Base-by-base conservation (phyloP, 2,329 filamentous ascomycete genomes). In the Leptosphaerulina australis region DNA sequence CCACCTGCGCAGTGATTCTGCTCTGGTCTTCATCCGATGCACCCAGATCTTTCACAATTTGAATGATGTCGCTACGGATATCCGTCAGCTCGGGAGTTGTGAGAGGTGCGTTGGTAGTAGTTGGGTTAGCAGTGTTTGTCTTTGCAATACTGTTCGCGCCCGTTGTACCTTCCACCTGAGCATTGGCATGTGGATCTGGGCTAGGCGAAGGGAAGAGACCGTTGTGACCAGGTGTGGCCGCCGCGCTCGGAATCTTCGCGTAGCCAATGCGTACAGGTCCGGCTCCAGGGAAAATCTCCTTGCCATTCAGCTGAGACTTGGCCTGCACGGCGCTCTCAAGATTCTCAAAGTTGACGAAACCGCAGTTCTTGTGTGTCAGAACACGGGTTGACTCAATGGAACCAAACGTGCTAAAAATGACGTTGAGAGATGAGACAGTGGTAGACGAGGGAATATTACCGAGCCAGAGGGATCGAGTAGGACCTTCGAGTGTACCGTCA, bases 401-500 rank as follows among this genome's bases (percentile, higher is more conserved):
- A 8, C 94, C 94, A 61, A 94, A 96, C n/a, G 87, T 83, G 72
- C 90, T 90, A 77, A 99, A 99, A 77, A 97, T 96, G 59, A 95
- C 91, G 49, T 91, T 91, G 53, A 99, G 77, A 0, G 94, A 97
- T 1, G 93, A 96, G 9, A 94, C 92, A 0, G 94, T 99, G 2
- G 94, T 99, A 2, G 94, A 97, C 4, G 93, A 92, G 10, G 94
- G 94, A 51, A 99, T 97, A 73, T 93, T 97, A 46, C 94, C 94
- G 40, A 99, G 88, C 94, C 94, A 99, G 46, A 99, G 79, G 25
- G 94, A 92, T 65, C 92, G 88, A 10, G 94, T 97, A 15, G 93
- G 93, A 0, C 90, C 90, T 69, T 97, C 92, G 30, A 96, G 80
- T 28, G 85, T 89, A 58, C 85, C 84, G 57, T 96, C 91, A 51